Evolutionary conservation across 2,329 filamentous ascomycete genomes (phyloP).

Genomic region (Clathrospora elynae): DNA sequence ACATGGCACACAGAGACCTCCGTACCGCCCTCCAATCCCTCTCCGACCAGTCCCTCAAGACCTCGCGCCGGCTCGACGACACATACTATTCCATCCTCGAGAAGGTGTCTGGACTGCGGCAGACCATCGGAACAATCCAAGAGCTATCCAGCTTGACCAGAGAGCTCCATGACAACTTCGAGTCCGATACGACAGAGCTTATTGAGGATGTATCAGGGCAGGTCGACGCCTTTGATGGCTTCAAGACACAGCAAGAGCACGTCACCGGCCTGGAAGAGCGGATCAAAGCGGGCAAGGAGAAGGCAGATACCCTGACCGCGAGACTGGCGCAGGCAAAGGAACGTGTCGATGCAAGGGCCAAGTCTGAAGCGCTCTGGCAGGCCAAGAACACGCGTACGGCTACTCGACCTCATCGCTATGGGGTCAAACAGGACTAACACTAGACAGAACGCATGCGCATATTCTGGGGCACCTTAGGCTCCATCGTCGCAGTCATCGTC

Average conservation of each 20-base stretch:
- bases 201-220: conserved; percentile 65
- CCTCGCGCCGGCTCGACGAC: conserved; percentile 71
- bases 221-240: conserved; percentile 65
- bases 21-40: conserved; percentile 53
- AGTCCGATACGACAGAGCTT: conserved; percentile 63
- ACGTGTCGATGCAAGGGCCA: conserved; percentile 70
- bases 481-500: conserved; percentile 54
- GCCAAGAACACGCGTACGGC: conserved; percentile 60
- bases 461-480: conserved; percentile 64
- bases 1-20: conserved; percentile 45
- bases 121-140: conserved; percentile 67
- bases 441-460: conserved; percentile 60
- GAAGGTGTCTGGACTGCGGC: conserved; percentile 67
- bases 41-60: conserved; percentile 63
- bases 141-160: conserved; percentile 68
- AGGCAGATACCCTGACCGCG: conserved; percentile 63
- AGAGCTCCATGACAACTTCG: conserved; percentile 64
- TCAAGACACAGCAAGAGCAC: conserved; percentile 67
- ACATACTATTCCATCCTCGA: conserved; percentile 76
- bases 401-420: background rate
- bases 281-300: conserved; percentile 64
- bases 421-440: conserved; percentile 16
- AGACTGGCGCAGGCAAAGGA: conserved; percentile 68
- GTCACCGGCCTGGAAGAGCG: conserved; percentile 67
- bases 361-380: conserved; percentile 69